Conservation (phyloP, 768 basidiomycete species). For the Coprinopsis sp. region DNA sequence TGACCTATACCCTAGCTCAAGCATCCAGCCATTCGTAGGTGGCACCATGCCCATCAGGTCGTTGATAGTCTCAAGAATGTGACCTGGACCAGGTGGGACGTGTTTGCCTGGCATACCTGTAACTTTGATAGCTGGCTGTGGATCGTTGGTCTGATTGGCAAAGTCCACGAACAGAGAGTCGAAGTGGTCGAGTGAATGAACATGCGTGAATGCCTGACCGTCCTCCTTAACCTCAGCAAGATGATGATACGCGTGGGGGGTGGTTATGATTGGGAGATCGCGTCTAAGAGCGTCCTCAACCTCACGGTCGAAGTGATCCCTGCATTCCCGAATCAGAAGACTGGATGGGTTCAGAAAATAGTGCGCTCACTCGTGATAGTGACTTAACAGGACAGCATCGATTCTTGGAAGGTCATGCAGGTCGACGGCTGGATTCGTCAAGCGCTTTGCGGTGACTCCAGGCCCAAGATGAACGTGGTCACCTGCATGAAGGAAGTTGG, state of each 20-base stretch:
- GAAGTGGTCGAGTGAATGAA: slow-evolving; percentile 5
- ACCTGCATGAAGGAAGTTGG: slow-evolving; percentile 8
- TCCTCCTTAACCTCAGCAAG: slow-evolving; percentile 1
- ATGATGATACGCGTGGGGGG: slow-evolving; percentile 6
- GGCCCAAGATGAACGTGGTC: slow-evolving; percentile 10
- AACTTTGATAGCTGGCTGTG: slow-evolving; percentile 5
- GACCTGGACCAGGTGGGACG: slow-evolving; percentile 8
- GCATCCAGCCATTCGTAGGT: slow-evolving; percentile 10
- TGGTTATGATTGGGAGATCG: slow-evolving; percentile 8
- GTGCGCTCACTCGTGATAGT: slow-evolving; percentile 6
- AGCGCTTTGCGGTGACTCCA: background rate
- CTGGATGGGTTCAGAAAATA: background rate
- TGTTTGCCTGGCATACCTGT: slow-evolving; percentile 10
- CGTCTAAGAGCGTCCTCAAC: slow-evolving; percentile 4
- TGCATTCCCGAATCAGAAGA: too few species aligned
- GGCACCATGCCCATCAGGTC: slow-evolving; percentile 4
- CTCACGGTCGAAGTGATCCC: slow-evolving; percentile 8
- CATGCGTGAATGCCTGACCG: background rate
- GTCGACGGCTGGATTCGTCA: slow-evolving; percentile 9
- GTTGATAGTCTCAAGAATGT: background rate
- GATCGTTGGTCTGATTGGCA: background rate
- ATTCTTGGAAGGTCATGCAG: slow-evolving; percentile 5
- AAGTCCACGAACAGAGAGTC: slow-evolving; percentile 1
- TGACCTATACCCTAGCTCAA: slow-evolving; percentile 2
- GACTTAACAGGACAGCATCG: slow-evolving; percentile 6